Evolutionary conservation across 768 basidiomycete genomes (phyloP), one percentile per base, ranked within the genome.

Genomic region (Hortiboletus campestris): DNA sequence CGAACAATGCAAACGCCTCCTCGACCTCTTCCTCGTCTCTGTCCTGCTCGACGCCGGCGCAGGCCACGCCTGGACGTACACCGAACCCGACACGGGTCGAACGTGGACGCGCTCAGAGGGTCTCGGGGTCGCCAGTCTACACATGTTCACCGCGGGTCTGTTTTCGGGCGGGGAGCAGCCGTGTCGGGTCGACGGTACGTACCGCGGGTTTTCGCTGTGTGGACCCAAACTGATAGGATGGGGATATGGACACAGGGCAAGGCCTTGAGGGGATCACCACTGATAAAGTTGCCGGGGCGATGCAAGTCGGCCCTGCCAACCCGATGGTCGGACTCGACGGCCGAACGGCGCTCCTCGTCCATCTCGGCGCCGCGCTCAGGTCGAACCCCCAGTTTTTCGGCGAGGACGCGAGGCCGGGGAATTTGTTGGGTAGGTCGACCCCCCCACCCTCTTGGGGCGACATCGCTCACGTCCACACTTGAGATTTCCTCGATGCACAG

Each of bases 1-100:
- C 50, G 86, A 94, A 64, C 79, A 81, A 41, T 80, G 85, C 49
- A 83, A 85, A 55, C 81, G 93, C 2, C 77, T 93, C 34, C 78
- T 98, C 67, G 96, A 98, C 73, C 82, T 97, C 39, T 95, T 94
- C 75, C 74, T 86, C 51, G 89, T 92, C 31, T 94, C 93, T 12
- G 96, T 98, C 9, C 79, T 98, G 14, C 84, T 99, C 35, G 96
- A 98, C 63, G 96, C 95, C 0, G 95, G 95, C 2, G 96, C 95
- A 0, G 96, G 95, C 0, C 86, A 82, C 53, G 64, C 73, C 2
- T 98, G 95, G 95, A 72, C 71, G 12, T 98, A 88, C 71, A 77
- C 73, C 8, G 94, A 95, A 54, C 69, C 78, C 6, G 73, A 67
- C 0, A 80, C 82, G 0, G 82, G 80, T 0, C 64, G 76, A 53